Conservation (phyloP, 352 stramenopile genomes). For the Phytopythium kandeliae region DNA sequence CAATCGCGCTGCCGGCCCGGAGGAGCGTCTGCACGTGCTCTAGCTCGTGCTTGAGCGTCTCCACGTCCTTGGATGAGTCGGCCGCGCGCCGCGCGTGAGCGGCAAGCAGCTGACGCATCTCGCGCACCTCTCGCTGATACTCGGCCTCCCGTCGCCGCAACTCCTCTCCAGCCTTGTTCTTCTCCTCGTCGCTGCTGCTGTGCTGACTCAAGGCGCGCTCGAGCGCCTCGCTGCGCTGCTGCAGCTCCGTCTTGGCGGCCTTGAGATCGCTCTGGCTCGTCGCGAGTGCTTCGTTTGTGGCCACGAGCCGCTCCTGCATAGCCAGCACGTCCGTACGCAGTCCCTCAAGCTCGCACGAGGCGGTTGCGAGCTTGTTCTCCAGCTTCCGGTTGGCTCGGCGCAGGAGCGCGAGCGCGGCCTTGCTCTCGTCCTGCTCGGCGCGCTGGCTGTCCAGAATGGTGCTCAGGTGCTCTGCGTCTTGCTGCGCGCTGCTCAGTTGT, state of each 20-base stretch:
- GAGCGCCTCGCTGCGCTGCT: conserved; percentile 13
- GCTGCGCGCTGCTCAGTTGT: conserved; percentile 27
- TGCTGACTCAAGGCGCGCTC: conserved; percentile 17
- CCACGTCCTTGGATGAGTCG: conserved; percentile 43
- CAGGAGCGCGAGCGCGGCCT: conserved; percentile 14
- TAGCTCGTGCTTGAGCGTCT: conserved; percentile 45
- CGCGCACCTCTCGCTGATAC: conserved; percentile 32
- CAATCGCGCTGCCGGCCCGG: conserved; percentile 14
- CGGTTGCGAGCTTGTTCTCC: conserved; percentile 6
- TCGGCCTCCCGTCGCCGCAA: conserved; percentile 8
- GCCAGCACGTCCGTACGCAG: conserved; percentile 21
- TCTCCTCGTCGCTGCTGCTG: not conserved
- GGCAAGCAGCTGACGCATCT: conserved; percentile 40
- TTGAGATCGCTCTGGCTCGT: conserved; percentile 18
- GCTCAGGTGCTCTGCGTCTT: conserved; percentile 33
- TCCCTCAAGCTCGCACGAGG: conserved; percentile 13
- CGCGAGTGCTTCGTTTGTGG: conserved; percentile 25
- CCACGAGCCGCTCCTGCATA: conserved; percentile 29
- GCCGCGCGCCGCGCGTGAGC: conserved; percentile 37
- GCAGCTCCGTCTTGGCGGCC: conserved; percentile 9
- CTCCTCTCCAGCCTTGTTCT: conserved; percentile 1
- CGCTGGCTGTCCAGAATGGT: conserved; percentile 39
- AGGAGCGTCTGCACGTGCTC: conserved; percentile 40
- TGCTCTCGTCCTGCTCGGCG: conserved; percentile 13
- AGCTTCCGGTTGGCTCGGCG: conserved; percentile 21